Conservation (phyloP, 768 basidiomycete genomes). For the Paxillus ammoniavirescens region DNA sequence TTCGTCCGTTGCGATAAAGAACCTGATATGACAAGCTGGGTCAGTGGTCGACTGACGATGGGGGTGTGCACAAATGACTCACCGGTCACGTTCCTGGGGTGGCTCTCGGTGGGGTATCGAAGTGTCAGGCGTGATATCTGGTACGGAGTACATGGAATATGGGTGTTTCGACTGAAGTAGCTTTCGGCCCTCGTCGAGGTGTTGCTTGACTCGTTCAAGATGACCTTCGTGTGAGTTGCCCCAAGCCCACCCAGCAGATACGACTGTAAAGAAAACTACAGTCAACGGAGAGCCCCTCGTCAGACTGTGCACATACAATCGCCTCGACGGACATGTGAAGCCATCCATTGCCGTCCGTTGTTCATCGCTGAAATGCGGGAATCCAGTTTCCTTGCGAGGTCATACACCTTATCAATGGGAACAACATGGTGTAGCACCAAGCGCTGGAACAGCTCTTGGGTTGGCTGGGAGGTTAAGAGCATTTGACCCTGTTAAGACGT, state of each 20-base stretch:
- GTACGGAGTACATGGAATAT: slow-evolving; percentile 15
- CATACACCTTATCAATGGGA: slow-evolving; percentile 22
- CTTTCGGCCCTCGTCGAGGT: slow-evolving; percentile 28
- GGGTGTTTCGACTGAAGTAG: slow-evolving; percentile 21
- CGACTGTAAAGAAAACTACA: slow-evolving; percentile 14
- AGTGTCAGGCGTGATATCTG: slow-evolving; percentile 10
- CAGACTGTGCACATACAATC: slow-evolving; percentile 29
- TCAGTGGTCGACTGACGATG: neutral
- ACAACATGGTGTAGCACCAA: slow-evolving; percentile 25
- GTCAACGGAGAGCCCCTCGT: neutral
- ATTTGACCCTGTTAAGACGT: slow-evolving; percentile 20
- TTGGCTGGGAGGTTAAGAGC: slow-evolving; percentile 22
- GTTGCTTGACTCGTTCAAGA: slow-evolving; percentile 30
- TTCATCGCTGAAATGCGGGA: slow-evolving; percentile 23
- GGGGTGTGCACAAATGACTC: neutral
- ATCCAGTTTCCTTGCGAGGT: slow-evolving; percentile 23
- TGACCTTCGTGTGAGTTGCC: slow-evolving; percentile 30
- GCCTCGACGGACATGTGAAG: slow-evolving; percentile 38
- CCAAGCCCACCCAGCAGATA: slow-evolving; percentile 33
- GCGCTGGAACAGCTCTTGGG: slow-evolving; percentile 19
- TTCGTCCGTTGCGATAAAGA: slow-evolving; percentile 39
- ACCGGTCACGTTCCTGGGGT: slow-evolving; percentile 19
- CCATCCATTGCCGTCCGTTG: slow-evolving; percentile 35
- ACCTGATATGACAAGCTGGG: slow-evolving; percentile 10
- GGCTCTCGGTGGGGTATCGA: slow-evolving; percentile 14